Base-by-base conservation (phyloP, 176 grass and related monocot genomes). In the Bromus sterilis region DNA sequence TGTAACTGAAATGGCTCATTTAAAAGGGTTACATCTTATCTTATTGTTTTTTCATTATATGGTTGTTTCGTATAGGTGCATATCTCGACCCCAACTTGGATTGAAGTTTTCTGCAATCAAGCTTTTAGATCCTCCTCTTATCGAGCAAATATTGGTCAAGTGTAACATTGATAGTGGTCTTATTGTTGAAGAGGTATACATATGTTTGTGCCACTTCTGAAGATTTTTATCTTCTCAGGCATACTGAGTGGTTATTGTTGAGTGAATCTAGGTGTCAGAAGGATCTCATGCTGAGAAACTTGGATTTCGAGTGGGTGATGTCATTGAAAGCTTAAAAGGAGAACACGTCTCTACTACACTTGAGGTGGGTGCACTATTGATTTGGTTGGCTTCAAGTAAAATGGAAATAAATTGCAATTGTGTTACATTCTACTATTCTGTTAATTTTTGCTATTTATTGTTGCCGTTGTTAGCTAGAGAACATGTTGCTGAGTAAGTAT, bases 71-170 rank as follows among this genome's bases (percentile, higher is more conserved):
- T 57, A 41, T 36, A 75, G 55, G 51, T 23, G 74, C 78, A 63
- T 56, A 37, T 71, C 59, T 75, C 66, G 70, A 23, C 78, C 70
- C 56, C 71, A 37, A 12, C 85, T 66, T 87, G 78, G 49, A 56
- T 58, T 74, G 74, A 59, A 67, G 85, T 30, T 77, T 30, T 77
- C 53, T 35, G 75, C 55, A 15, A 61, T 77, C 8, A 77, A 77
- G 24, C 40, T 77, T 42, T 57, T 77, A 28, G 35, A 77, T 9
- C n/a, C 33, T 77, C 34, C 56, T 61, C 55, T 60, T 28, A 11
- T 77, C 24, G 75, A 77, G 75, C 25, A 28, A 24, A 77, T 77
- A 77, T 20, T 16, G 14, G 18, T 2, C 32, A 20, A 42, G 12
- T 77, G 56, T 29, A 39, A 39, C 56, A 77, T 41, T 60, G 23